These are phyloP conservation scores for Fusarium sp. DNA, from an alignment of 2,329 filamentous ascomycete species.

Conservation along the genomic window DNA sequence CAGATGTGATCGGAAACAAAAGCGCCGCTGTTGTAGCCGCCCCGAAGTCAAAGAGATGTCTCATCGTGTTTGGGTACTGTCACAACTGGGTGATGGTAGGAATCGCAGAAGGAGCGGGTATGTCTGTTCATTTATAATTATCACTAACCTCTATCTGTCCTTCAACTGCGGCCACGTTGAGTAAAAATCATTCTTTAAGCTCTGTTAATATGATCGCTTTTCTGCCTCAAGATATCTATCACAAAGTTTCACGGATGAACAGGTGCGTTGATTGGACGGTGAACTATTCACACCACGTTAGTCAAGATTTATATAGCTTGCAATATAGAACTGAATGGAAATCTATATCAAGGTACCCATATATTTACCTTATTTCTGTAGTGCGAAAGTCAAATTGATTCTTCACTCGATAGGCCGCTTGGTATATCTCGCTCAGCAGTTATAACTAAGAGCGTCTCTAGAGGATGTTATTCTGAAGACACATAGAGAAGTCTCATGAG, in stretches of 20 bases:
- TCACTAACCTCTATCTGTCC: accelerated
- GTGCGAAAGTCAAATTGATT: neutral
- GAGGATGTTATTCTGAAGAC: no score
- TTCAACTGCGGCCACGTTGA: neutral
- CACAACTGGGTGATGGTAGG: neutral
- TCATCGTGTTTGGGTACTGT: neutral
- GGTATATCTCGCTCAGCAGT: neutral
- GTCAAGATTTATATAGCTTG: no score
- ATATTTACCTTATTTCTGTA: neutral
- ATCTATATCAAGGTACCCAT: accelerated
- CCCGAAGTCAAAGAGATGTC: neutral
- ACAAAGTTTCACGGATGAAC: no score
- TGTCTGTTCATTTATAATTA: no score
- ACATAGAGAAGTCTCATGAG: no score
- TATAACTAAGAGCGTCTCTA: neutral
- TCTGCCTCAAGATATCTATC: no score
- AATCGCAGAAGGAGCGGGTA: no score
- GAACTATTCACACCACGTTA: no score
- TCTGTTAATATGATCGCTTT: neutral
- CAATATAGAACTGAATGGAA: no score
- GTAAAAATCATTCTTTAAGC: neutral
- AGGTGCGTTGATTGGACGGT: no score
- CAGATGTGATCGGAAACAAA: neutral
- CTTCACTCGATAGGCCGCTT: neutral
- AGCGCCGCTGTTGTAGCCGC: neutral